phyloP scores from a whole-genome alignment of 192 early-diverging fungal species.

The Umbelopsis sp. region DNA sequence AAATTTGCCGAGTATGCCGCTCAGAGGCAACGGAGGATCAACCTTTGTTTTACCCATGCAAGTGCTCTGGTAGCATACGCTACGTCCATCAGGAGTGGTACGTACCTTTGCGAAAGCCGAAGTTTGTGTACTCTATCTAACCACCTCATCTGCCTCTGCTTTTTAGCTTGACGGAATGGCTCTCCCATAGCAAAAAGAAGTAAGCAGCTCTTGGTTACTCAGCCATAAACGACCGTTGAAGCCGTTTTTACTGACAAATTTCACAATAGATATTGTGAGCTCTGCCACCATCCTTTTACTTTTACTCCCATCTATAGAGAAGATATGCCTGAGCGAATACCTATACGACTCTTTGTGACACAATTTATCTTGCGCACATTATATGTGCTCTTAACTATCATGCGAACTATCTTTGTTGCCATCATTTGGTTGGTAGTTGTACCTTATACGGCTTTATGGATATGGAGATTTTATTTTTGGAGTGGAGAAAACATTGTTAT shows the following conservation, averaged over 20 bases:
- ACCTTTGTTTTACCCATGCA: conserved; percentile 92
- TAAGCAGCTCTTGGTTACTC: conserved; percentile 25
- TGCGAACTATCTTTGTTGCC: conserved; percentile 67
- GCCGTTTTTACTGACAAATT: neutral
- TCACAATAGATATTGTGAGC: conserved; percentile 74
- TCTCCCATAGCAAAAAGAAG: conserved; percentile 79
- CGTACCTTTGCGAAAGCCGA: neutral
- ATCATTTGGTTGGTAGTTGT: conserved; percentile 81
- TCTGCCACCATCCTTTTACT: conserved; percentile 83
- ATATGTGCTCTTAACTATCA: conserved; percentile 41
- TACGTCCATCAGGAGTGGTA: conserved; percentile 94
- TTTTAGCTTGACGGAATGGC: conserved; percentile 78
- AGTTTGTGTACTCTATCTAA: neutral
- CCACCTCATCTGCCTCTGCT: conserved; percentile 16
- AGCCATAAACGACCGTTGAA: too few species aligned
- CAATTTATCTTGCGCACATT: conserved; percentile 51
- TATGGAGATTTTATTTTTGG: conserved; percentile 87
- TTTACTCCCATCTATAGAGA: conserved; percentile 83
- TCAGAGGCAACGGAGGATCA: conserved; percentile 75
- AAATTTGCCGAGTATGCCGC: conserved; percentile 86
- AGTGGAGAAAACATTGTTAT: conserved; percentile 59
- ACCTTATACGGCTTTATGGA: conserved; percentile 83
- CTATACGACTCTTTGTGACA: conserved; percentile 53
- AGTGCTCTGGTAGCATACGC: conserved; percentile 93
- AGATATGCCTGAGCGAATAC: conserved; percentile 73